Conservation (phyloP, 768 basidiomycete species). For the Leccinum subtestaceum region DNA sequence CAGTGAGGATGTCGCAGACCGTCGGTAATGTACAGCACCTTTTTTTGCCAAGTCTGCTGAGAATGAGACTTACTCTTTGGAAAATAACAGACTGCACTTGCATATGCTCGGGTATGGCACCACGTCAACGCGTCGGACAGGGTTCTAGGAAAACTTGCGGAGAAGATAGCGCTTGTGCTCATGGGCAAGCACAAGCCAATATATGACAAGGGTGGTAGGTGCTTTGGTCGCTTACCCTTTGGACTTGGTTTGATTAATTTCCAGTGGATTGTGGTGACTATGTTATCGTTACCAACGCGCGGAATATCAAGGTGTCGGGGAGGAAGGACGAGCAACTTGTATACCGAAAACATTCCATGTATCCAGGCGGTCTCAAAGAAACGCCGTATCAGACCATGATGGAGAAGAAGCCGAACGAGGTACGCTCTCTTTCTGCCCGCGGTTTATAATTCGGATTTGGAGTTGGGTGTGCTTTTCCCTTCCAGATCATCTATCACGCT, state of each 20-base stretch:
- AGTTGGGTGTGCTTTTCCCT: not conserved
- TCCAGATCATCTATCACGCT: slow-evolving; percentile 89
- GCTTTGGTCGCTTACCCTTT: not conserved
- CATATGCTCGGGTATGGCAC: slow-evolving; percentile 95
- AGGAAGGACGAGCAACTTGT: slow-evolving; percentile 83
- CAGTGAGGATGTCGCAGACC: slow-evolving; percentile 68
- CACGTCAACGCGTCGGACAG: slow-evolving; percentile 89
- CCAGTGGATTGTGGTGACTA: slow-evolving; percentile 97
- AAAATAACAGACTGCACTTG: slow-evolving; percentile 79
- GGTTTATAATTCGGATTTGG: not conserved
- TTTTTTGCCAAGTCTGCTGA: not conserved
- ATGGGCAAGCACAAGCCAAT: slow-evolving; percentile 99
- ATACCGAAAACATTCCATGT: slow-evolving; percentile 90
- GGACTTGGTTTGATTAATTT: not conserved
- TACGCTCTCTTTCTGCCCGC: slow-evolving; percentile 36
- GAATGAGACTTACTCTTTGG: not conserved
- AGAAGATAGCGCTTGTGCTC: slow-evolving; percentile 88
- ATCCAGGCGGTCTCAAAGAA: slow-evolving; percentile 90
- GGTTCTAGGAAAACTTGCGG: slow-evolving; percentile 91
- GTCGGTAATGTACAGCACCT: slow-evolving; percentile 65
- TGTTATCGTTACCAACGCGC: slow-evolving; percentile 90
- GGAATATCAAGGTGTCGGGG: slow-evolving; percentile 82
- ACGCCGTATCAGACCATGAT: slow-evolving; percentile 83
- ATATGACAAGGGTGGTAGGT: slow-evolving; percentile 85
- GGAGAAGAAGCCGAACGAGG: slow-evolving; percentile 85